Conservation (phyloP, 176 grass and related monocot species). For the Musa troglodytarum region DNA sequence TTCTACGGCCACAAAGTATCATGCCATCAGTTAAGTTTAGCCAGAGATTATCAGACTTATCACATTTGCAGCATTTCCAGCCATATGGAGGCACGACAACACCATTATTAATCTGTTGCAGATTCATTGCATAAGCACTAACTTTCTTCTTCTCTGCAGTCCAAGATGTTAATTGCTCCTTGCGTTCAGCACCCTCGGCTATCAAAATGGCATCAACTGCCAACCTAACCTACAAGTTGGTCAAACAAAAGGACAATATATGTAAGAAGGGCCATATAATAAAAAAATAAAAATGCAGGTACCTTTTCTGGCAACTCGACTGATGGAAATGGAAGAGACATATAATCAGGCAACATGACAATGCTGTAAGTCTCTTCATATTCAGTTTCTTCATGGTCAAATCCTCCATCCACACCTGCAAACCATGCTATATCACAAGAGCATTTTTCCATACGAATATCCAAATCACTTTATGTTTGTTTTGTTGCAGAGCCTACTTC, state of each 20-base stretch:
- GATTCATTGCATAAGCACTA: slow-evolving; percentile 65
- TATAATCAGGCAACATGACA: slow-evolving; percentile 73
- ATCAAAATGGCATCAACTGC: slow-evolving; percentile 79
- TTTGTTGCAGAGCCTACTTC: too few relatives aligned
- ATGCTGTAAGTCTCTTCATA: slow-evolving; percentile 63
- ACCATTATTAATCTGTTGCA: slow-evolving; percentile 83
- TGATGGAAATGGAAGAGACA: slow-evolving; percentile 80
- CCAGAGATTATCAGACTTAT: slow-evolving; percentile 98
- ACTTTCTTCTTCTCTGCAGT: slow-evolving; percentile 75
- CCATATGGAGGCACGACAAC: slow-evolving; percentile 74
- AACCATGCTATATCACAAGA: slow-evolving; percentile 14
- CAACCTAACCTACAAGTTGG: slow-evolving; percentile 62
- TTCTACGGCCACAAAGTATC: slow-evolving; percentile 67
- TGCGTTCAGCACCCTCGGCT: slow-evolving; percentile 69
- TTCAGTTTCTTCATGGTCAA: slow-evolving; percentile 78
- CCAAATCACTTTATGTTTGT: neutral
- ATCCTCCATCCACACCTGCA: slow-evolving; percentile 85
- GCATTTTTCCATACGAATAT: neutral
- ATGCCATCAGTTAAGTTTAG: slow-evolving; percentile 94
- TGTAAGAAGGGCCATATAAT: slow-evolving; percentile 5
- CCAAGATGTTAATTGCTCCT: slow-evolving; percentile 83
- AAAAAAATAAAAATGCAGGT: neutral
- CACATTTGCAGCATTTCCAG: slow-evolving; percentile 94
- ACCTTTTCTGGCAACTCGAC: slow-evolving; percentile 98
- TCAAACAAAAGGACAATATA: neutral